Evolutionary conservation across 1,284 basidiomycete genomes (phyloP).

Genomic region (Schizophyllum commune): DNA sequence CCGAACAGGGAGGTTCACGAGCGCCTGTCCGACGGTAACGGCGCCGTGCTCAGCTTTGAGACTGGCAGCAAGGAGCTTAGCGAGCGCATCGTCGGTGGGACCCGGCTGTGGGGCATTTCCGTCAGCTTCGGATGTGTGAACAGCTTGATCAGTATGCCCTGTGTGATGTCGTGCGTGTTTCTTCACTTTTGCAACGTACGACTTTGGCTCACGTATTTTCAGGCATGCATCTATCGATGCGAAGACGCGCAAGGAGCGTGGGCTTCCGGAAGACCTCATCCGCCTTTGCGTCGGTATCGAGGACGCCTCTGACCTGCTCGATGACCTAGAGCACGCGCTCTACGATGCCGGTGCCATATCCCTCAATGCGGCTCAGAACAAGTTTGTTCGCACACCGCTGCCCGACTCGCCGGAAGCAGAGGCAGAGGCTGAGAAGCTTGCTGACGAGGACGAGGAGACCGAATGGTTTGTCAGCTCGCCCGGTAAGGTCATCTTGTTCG

Average conservation of each 20-base stretch:
- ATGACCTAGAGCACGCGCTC: conserved; percentile 91
- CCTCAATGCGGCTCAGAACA: conserved; percentile 40
- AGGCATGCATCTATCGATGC: conserved; percentile 98
- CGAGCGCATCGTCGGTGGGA: conserved; percentile 88
- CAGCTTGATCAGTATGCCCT: conserved; percentile 98
- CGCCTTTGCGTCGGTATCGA: conserved; percentile 98
- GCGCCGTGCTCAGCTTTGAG: conserved; percentile 92
- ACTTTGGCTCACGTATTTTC: conserved; percentile 11
- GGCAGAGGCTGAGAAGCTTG: conserved; percentile 23
- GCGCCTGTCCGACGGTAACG: conserved; percentile 83
- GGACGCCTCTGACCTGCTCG: conserved; percentile 87
- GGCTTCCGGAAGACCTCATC: conserved; percentile 95
- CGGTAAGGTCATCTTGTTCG: conserved; percentile 97
- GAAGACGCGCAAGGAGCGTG: conserved; percentile 85
- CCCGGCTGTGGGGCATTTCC: conserved; percentile 94
- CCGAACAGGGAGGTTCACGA: conserved; percentile 85
- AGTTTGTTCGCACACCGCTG: conserved; percentile 40
- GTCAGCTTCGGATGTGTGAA: conserved; percentile 99
- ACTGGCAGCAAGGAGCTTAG: conserved; percentile 89
- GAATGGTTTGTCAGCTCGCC: conserved; percentile 92
- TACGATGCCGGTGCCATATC: conserved; percentile 87
- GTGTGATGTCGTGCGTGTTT: conserved; percentile 89
- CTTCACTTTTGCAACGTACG: conserved; percentile 6
- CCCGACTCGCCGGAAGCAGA: conserved; percentile 20
- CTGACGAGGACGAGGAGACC: conserved; percentile 36